Evolutionary conservation across 805 yeast genomes (phyloP).

Genomic region (Candida incommunis): DNA sequence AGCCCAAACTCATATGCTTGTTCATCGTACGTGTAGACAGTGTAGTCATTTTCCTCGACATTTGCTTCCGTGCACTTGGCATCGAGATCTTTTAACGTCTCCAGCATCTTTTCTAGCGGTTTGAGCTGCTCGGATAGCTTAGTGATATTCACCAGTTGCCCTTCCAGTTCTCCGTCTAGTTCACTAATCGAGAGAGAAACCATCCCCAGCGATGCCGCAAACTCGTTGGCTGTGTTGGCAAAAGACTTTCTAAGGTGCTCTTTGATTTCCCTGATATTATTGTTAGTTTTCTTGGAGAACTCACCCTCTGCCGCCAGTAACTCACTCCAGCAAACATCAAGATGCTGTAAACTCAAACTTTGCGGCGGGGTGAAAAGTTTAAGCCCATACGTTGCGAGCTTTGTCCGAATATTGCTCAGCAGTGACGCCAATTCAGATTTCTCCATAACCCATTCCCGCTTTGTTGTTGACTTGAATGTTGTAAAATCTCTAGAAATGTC

Average conservation of each 20-base stretch:
- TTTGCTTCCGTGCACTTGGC: constrained; percentile 20
- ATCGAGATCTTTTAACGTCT: constrained; percentile 16
- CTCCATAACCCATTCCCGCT: constrained; percentile 26
- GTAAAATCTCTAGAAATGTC: constrained; percentile 15
- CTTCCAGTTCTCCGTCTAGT: constrained; percentile 24
- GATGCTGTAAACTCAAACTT: constrained; percentile 16
- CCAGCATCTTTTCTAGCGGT: constrained; percentile 20
- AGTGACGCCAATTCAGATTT: constrained; percentile 22
- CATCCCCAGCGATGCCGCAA: constrained; percentile 15
- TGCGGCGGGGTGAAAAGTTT: constrained; percentile 23
- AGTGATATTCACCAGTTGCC: constrained; percentile 24
- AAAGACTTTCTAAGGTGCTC: constrained; percentile 19
- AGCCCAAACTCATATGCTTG: constrained; percentile 25
- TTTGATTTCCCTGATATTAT: constrained; percentile 20
- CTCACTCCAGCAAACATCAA: constrained; percentile 21
- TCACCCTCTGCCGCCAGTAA: constrained; percentile 20
- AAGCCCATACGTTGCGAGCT: constrained; percentile 22
- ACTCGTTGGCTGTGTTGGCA: constrained; percentile 22
- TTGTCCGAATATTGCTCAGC: constrained; percentile 24
- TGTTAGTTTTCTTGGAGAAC: constrained; percentile 20
- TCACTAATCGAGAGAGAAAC: constrained; percentile 17
- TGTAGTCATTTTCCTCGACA: constrained; percentile 25
- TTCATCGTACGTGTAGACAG: constrained; percentile 24
- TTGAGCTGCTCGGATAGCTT: constrained; percentile 22
- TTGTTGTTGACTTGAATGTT: constrained; percentile 17